Percentiles rank a stretch among this genome's conserved stretches.
Conservation (phyloP, 805 yeast genomes). For the Saccharomycopsis olivae region DNA sequence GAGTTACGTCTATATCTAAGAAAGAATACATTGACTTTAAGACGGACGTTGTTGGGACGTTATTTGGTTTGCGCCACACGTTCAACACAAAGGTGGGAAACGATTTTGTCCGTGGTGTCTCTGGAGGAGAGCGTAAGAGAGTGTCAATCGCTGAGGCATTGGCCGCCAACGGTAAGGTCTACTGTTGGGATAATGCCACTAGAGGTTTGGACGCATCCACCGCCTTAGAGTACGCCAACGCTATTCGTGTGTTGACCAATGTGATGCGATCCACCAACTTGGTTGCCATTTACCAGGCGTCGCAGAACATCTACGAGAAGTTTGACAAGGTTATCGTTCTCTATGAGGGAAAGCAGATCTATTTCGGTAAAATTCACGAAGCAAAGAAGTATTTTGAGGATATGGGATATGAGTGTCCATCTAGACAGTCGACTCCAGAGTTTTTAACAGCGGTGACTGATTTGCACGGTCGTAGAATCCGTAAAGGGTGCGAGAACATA, state of each 20-base stretch:
- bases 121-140: constrained; percentile 68
- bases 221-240: constrained; percentile 53
- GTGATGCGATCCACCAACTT: constrained; percentile 46
- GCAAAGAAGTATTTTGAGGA: constrained; percentile 45
- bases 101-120: constrained; percentile 58
- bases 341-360: constrained; percentile 51
- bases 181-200: constrained; percentile 62
- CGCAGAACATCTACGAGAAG: constrained; percentile 49
- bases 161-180: constrained; percentile 40
- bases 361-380: constrained; percentile 41
- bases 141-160: constrained; percentile 60
- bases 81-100: constrained; percentile 56
- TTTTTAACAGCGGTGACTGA: constrained; percentile 58
- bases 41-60: constrained; percentile 31
- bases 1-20: constrained; percentile 33
- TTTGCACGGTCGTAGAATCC: constrained; percentile 45
- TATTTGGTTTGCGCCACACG: constrained; percentile 50
- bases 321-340: constrained; percentile 53
- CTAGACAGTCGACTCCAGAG: constrained; percentile 60
- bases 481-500: constrained; percentile 37
- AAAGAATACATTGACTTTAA: constrained; percentile 34
- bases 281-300: constrained; percentile 60
- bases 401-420: constrained; percentile 55
- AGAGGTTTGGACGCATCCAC: constrained; percentile 65
- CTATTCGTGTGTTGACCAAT: constrained; percentile 49